phyloP scores from a whole-genome alignment of 2,329 filamentous ascomycete genomes.

The Monosporascus sp. region DNA sequence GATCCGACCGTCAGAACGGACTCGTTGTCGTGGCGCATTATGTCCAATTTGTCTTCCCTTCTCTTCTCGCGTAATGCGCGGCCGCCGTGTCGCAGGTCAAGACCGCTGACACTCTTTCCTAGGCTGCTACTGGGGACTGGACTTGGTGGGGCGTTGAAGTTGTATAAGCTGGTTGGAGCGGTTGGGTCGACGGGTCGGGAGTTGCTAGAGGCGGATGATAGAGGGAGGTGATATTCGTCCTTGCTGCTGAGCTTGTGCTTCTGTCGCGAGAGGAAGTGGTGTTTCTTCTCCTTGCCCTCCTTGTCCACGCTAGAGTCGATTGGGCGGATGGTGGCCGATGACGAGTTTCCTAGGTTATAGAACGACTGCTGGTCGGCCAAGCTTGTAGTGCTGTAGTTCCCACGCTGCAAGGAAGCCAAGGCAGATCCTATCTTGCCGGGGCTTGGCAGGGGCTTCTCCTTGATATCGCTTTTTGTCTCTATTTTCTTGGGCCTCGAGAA shows the following conservation, averaged over 20 bases:
- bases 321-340: slow-evolving; percentile 69
- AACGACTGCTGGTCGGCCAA: slow-evolving; percentile 62
- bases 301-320: slow-evolving; percentile 42
- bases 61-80: slow-evolving; percentile 75
- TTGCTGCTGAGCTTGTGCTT: slow-evolving; percentile 71
- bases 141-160: slow-evolving; percentile 68
- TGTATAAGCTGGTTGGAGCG: slow-evolving; percentile 72
- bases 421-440: slow-evolving; percentile 66
- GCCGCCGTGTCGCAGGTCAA: slow-evolving; percentile 73
- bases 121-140: slow-evolving; percentile 65
- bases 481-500: slow-evolving; percentile 76
- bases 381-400: slow-evolving; percentile 67
- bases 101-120: slow-evolving; percentile 73
- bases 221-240: slow-evolving; percentile 65
- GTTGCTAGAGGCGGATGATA: slow-evolving; percentile 73
- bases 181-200: slow-evolving; percentile 70
- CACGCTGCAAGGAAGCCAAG: slow-evolving; percentile 58
- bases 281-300: slow-evolving; percentile 56
- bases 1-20: slow-evolving; percentile 32
- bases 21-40: slow-evolving; percentile 48
- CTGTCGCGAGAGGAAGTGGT: slow-evolving; percentile 73
- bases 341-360: slow-evolving; percentile 71
- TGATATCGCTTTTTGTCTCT: slow-evolving; percentile 60
- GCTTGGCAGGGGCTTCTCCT: slow-evolving; percentile 64
- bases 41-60: slow-evolving; percentile 57